These are phyloP conservation scores for Aspergillus eucalypticola DNA, from an alignment of 2,329 filamentous ascomycete species.

Conservation along the genomic window DNA sequence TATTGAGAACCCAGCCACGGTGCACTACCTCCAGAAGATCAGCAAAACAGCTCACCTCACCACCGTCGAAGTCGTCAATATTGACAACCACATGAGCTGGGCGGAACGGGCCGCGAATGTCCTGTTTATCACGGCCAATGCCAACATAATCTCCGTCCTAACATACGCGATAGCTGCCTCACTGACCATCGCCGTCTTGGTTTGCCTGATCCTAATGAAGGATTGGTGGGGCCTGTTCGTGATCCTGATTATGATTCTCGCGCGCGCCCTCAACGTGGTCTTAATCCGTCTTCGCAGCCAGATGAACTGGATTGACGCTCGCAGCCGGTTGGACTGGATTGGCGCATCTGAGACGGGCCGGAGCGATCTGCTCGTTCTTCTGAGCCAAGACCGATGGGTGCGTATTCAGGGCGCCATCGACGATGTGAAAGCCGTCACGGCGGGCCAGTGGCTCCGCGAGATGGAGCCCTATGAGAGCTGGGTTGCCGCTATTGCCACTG, in stretches of 20 bases:
- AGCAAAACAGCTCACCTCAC: neutral
- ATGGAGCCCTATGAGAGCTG: neutral
- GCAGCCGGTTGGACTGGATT: neutral
- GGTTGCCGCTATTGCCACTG: neutral
- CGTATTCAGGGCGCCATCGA: neutral
- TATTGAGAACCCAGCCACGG: slow-evolving; percentile 23
- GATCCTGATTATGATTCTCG: neutral
- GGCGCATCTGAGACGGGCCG: neutral
- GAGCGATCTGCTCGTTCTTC: slow-evolving; percentile 6
- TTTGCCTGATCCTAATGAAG: neutral
- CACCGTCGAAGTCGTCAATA: neutral
- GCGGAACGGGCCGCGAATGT: neutral
- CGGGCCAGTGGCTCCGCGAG: neutral
- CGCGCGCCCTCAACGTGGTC: neutral
- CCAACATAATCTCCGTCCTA: neutral
- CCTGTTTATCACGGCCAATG: neutral
- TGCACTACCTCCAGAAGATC: slow-evolving; percentile 5
- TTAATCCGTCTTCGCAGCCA: neutral
- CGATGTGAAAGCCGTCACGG: slow-evolving; percentile 3
- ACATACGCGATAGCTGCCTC: neutral
- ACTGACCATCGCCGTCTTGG: neutral
- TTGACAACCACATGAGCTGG: neutral
- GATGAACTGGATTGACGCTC: neutral
- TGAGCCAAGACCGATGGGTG: slow-evolving; percentile 4
- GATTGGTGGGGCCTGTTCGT: neutral